Conservation (phyloP, 148 eudicot species). For the Cornus florida region DNA sequence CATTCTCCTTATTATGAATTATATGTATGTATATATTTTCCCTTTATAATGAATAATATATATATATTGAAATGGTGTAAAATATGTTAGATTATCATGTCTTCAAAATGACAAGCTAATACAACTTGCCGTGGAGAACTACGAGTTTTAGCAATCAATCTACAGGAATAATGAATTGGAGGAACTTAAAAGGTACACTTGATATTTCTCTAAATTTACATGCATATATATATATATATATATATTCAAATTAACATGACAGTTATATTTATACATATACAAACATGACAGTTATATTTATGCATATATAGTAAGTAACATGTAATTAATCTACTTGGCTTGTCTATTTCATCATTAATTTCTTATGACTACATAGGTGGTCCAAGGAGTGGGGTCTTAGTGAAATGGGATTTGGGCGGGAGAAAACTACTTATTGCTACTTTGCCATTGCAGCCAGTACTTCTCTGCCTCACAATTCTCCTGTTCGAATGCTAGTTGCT, state of each 20-base stretch:
- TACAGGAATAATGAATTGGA: slow-evolving; percentile 35
- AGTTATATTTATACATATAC: too few relatives aligned
- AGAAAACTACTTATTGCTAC: slow-evolving; percentile 39
- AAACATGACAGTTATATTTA: too few relatives aligned
- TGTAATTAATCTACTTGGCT: too few relatives aligned
- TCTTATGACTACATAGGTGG: too few relatives aligned
- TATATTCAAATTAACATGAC: too few relatives aligned
- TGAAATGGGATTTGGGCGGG: slow-evolving; percentile 50
- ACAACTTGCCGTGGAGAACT: slow-evolving; percentile 40
- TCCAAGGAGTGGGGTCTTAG: slow-evolving; percentile 31
- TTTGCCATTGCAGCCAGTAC: slow-evolving; percentile 30
- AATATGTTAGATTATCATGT: background rate
- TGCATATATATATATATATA: too few relatives aligned
- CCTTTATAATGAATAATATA: too few relatives aligned
- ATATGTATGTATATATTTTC: too few relatives aligned
- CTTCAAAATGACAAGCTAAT: slow-evolving; percentile 24
- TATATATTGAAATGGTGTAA: background rate
- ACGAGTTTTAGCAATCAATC: slow-evolving; percentile 27
- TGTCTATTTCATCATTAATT: too few relatives aligned
- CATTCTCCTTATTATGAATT: background rate
- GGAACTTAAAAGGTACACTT: slow-evolving; percentile 32
- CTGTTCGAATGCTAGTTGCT: slow-evolving; percentile 28
- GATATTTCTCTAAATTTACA: background rate
- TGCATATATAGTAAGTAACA: too few relatives aligned
- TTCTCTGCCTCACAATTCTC: slow-evolving; percentile 28